Conservation (phyloP, 78 protist genomes). For the slime mould (Dictyostelium discoideum) region dicty_2.7 NC_007091.3:4000001-4000500, state of each 20-base stretch:
- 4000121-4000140: too few relatives aligned
- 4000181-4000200: background rate
- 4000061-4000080: too few relatives aligned
- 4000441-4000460: background rate
- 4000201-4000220: background rate
- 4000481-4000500: background rate
- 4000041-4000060: too few relatives aligned
- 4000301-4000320: background rate
- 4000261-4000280: background rate
- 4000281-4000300: background rate
- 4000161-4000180: background rate
- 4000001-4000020: too few relatives aligned
- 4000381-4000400: too few relatives aligned
- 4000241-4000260: background rate
- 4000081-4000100: too few relatives aligned
- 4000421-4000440: background rate
- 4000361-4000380: background rate
- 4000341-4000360: background rate
- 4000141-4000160: background rate
- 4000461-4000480: too few relatives aligned
- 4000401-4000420: background rate
- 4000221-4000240: background rate
- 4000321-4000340: too few relatives aligned
- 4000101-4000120: too few relatives aligned
- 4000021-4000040: too few relatives aligned